A percentile compares a stretch with the other conserved stretches of the same genome.
Conservation (phyloP, 1,284 basidiomycete species). For the Ganoderma lingzhi region DNA sequence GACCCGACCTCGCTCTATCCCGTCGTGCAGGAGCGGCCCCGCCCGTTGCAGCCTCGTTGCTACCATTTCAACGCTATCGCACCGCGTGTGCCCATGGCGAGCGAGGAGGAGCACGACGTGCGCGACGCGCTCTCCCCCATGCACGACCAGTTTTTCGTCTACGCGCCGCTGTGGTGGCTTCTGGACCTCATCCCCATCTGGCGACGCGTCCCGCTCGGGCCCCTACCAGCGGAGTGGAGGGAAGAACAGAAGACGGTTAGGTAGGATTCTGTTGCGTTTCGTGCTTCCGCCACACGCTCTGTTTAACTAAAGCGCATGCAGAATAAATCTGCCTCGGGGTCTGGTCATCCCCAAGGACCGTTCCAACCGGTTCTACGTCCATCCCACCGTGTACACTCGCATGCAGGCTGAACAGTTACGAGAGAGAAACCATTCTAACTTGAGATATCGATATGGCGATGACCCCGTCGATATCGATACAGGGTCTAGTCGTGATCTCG, state of each 20-base stretch:
- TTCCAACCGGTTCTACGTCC: neutral
- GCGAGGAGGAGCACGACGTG: constrained; percentile 44
- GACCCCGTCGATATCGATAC: too few species aligned
- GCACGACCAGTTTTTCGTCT: constrained; percentile 58
- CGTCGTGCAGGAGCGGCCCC: constrained; percentile 5
- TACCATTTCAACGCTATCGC: neutral
- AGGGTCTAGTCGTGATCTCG: too few species aligned
- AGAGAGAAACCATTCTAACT: too few species aligned
- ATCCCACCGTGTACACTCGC: neutral
- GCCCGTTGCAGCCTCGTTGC: constrained; percentile 2
- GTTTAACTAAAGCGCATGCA: too few species aligned
- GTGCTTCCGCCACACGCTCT: neutral
- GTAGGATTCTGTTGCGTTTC: neutral
- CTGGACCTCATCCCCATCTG: constrained; percentile 46
- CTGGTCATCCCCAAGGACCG: neutral
- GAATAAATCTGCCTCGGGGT: neutral
- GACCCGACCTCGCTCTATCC: constrained; percentile 45
- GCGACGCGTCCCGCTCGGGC: neutral
- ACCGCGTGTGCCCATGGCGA: too few species aligned
- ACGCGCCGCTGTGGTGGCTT: constrained; percentile 58
- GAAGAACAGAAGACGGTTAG: neutral
- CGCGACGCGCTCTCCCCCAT: constrained; percentile 57
- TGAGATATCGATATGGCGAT: too few species aligned
- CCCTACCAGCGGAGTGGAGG: neutral
- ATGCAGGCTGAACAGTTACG: neutral